phyloP scores from a whole-genome alignment of 192 early-diverging fungal species.

The Linnemannia exigua region DNA sequence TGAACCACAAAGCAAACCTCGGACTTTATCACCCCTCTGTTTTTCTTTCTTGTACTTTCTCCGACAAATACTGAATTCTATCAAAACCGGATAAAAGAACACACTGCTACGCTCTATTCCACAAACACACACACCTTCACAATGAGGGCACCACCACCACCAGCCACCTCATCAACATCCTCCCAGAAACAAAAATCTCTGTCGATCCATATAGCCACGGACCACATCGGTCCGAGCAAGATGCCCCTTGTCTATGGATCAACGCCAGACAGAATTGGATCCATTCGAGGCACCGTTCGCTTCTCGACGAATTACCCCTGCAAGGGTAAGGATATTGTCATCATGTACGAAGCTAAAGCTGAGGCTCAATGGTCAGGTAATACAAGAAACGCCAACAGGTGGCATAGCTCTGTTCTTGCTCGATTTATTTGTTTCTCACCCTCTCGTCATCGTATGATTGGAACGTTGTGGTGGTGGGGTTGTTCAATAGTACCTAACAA shows the following conservation, averaged over 20 bases:
- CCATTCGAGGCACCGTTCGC: slow-evolving; percentile 37
- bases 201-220: slow-evolving; percentile 43
- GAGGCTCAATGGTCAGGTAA: slow-evolving; percentile 50
- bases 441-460: neutral
- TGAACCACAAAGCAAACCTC: neutral
- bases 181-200: slow-evolving; percentile 29
- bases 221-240: slow-evolving; percentile 31
- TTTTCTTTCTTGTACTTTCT: neutral
- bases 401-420: neutral
- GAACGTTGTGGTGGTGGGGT: neutral
- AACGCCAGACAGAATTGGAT: slow-evolving; percentile 37
- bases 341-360: slow-evolving; percentile 49
- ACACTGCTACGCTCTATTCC: neutral
- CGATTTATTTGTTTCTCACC: neutral
- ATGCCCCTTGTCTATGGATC: slow-evolving; percentile 53
- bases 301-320: slow-evolving; percentile 43
- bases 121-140: neutral
- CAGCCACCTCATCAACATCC: neutral
- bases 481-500: neutral
- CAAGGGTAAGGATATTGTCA: slow-evolving; percentile 42
- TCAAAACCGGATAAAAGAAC: slow-evolving; percentile 1
- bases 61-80: neutral
- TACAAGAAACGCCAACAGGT: no score
- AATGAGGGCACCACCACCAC: neutral
- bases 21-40: slow-evolving; percentile 2